Evolutionary conservation across 2,329 filamentous ascomycete genomes (phyloP), one percentile per base, ranked within the genome.

Genomic region (Herpotrichia juniperi): DNA sequence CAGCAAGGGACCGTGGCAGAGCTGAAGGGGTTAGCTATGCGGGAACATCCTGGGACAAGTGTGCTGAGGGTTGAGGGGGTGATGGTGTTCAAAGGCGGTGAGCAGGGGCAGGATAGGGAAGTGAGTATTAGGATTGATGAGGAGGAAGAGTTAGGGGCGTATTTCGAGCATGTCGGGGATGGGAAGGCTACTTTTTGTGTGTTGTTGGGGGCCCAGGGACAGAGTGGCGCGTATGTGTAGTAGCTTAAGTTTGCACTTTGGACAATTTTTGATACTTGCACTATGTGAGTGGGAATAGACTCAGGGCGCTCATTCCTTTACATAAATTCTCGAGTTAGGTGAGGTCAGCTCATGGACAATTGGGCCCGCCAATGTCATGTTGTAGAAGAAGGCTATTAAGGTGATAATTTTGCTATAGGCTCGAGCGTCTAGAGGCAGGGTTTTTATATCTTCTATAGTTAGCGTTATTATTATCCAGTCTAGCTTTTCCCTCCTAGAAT

Each of bases 131-230:
- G 80, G 49, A 87, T 93, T 61, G 86, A 87, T 48, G 81, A 86
- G 34, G 87, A 93, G 61, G 83, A 85, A 56, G 89, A 93, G 74
- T 70, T 94, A 56, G 81, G 82, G 53, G 87, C 87, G 0, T 93
- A 93, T 72, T 72, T 94, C 59, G 79, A 81, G 42, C 87, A 90
- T 66, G 78, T 87, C 22, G 76, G 83, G 57, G 79, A 74, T 31
- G 73, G 77, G 66, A 85, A 84, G 64, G 79, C 79, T 12, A 80
- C 76, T 5, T 84, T 87, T 69, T 66, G 78, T 12, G 77, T 82
- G 11, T 17, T 66, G 43, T 46, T 72, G 21, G 56, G n/a, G 9
- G 4, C 25, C 14, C 32, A 50, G 25, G 57, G 54, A 17, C 32
- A 50, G 25, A 57, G 54, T 21, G 48, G 54, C 39, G 46, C 40